Percentiles rank a stretch among this genome's conserved stretches.
phyloP scores from a whole-genome alignment of 2,329 filamentous ascomycete species.

The Fusarium goolgardi region DNA sequence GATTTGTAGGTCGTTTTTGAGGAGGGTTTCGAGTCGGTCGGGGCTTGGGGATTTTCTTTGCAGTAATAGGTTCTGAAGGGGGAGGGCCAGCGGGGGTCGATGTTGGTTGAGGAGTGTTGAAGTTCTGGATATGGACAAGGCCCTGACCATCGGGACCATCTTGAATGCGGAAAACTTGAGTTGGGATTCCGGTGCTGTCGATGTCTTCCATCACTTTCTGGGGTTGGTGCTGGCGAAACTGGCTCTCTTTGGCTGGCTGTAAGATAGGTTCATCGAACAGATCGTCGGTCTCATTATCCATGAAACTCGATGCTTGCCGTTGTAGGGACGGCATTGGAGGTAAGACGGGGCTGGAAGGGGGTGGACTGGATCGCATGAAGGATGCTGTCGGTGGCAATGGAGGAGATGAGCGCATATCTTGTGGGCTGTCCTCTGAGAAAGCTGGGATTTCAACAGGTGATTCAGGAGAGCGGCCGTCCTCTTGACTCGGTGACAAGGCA shows the following conservation, averaged over 20 bases:
- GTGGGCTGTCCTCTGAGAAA: slow-evolving; percentile 74
- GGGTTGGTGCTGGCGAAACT: slow-evolving; percentile 35
- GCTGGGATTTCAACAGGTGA: slow-evolving; percentile 64
- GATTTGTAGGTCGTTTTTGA: slow-evolving; percentile 37
- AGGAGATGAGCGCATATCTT: slow-evolving; percentile 89
- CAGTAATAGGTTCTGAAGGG: slow-evolving; percentile 38
- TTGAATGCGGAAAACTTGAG: slow-evolving; percentile 59
- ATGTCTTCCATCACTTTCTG: slow-evolving; percentile 49
- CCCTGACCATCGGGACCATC: slow-evolving; percentile 52
- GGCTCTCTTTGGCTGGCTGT: slow-evolving; percentile 55
- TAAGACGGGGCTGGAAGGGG: slow-evolving; percentile 83
- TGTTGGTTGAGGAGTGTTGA: slow-evolving; percentile 48
- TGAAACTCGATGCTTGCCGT: slow-evolving; percentile 82
- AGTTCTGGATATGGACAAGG: slow-evolving; percentile 52
- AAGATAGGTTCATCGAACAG: slow-evolving; percentile 71
- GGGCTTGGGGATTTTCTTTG: slow-evolving; percentile 27
- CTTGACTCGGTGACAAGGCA: slow-evolving; percentile 58
- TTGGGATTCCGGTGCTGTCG: slow-evolving; percentile 53
- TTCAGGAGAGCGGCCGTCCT: slow-evolving; percentile 66
- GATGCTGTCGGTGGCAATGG: slow-evolving; percentile 75
- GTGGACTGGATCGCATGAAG: slow-evolving; percentile 69
- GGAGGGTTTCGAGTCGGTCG: slow-evolving; percentile 25
- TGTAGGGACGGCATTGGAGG: slow-evolving; percentile 71
- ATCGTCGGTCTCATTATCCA: slow-evolving; percentile 81
- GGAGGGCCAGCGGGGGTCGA: slow-evolving; percentile 37